A percentile compares a stretch with the other conserved stretches of the same genome.
These are phyloP conservation scores for Spinellus fusiger DNA, from an alignment of 192 early-diverging fungal genomes.

Conservation along the genomic window DNA sequence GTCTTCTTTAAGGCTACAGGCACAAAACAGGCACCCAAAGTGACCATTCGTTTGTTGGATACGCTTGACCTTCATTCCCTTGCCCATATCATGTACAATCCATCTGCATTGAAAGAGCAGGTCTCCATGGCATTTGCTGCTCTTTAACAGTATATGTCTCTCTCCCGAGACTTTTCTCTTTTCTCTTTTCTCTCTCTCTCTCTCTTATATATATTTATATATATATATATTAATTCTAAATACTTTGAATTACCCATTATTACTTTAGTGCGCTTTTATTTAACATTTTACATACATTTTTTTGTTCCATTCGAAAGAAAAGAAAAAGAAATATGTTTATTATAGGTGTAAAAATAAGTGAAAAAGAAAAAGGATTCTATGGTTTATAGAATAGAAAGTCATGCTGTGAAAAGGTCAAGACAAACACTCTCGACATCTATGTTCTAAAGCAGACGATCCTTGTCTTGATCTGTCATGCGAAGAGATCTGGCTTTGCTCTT, in stretches of 20 bases:
- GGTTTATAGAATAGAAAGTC: too few relatives aligned
- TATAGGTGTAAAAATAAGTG: too few relatives aligned
- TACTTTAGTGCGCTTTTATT: too few relatives aligned
- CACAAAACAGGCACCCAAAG: slow-evolving; percentile 24
- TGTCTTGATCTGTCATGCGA: slow-evolving; percentile 19
- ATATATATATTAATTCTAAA: slow-evolving; percentile 2
- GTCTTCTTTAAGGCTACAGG: slow-evolving; percentile 7
- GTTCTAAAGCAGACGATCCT: slow-evolving; percentile 17
- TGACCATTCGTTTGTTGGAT: slow-evolving; percentile 33
- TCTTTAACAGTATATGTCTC: slow-evolving; percentile 2
- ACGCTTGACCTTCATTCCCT: slow-evolving; percentile 25
- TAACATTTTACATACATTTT: too few relatives aligned
- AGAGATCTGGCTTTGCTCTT: slow-evolving; percentile 34
- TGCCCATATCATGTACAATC: slow-evolving; percentile 35
- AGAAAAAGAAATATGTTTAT: too few relatives aligned
- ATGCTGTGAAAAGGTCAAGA: too few relatives aligned
- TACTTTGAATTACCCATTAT: neutral
- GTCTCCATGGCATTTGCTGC: slow-evolving; percentile 8
- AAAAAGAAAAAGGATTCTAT: too few relatives aligned
- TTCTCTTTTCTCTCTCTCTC: neutral
- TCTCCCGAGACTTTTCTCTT: neutral
- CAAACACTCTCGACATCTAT: neutral
- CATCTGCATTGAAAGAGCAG: neutral
- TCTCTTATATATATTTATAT: neutral
- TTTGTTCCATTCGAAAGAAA: too few relatives aligned